phyloP scores from a whole-genome alignment of 371 early-diverging fungal species.

The Rhizopus stolonifer region DNA sequence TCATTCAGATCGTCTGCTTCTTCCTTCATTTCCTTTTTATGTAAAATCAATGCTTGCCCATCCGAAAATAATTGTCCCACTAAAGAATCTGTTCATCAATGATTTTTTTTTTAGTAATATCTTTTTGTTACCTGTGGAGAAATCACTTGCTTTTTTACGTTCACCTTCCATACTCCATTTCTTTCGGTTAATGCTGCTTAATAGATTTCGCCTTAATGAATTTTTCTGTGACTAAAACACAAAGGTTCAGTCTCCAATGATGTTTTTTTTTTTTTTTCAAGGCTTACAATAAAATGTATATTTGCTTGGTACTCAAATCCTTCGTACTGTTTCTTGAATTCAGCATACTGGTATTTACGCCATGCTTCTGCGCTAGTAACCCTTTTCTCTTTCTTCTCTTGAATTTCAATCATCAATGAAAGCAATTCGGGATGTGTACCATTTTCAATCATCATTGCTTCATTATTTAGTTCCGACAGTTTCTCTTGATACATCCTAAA shows the following conservation, averaged over 20 bases:
- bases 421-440: slow-evolving; percentile 63
- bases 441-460: slow-evolving; percentile 57
- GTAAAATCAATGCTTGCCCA: slow-evolving; percentile 29
- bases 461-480: slow-evolving; percentile 56
- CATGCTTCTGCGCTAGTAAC: slow-evolving; percentile 58
- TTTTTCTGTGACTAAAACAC: slow-evolving; percentile 38
- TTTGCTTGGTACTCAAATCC: slow-evolving; percentile 59
- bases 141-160: slow-evolving; percentile 23
- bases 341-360: slow-evolving; percentile 48
- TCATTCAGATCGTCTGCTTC: slow-evolving; percentile 49
- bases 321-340: slow-evolving; percentile 48
- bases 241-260: background rate
- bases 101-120: slow-evolving; percentile 9
- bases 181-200: slow-evolving; percentile 14
- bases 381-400: slow-evolving; percentile 53
- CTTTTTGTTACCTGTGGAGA: slow-evolving; percentile 16
- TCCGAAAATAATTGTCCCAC: slow-evolving; percentile 24
- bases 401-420: slow-evolving; percentile 58
- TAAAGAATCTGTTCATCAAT: background rate
- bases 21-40: slow-evolving; percentile 36
- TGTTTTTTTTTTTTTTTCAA: background rate
- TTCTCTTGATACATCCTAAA: slow-evolving; percentile 63
- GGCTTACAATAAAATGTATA: slow-evolving; percentile 48
- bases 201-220: slow-evolving; percentile 21
- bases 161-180: slow-evolving; percentile 28